phyloP scores from a whole-genome alignment of 1,139 yeast species.

The Blastobotrys apis region DNA sequence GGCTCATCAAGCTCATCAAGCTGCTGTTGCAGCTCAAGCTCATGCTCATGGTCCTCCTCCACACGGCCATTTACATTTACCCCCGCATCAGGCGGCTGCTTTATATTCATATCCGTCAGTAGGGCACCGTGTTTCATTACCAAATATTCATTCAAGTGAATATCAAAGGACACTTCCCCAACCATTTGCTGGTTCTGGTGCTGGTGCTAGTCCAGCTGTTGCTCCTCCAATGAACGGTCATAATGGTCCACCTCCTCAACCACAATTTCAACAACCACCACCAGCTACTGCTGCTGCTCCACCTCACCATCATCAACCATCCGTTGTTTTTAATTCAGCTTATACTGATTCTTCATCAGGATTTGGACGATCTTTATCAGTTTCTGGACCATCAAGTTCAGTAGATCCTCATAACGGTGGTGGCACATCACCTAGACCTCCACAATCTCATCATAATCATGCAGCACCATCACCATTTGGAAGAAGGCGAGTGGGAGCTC shows the following conservation, averaged over 20 bases:
- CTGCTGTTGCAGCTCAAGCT: no score
- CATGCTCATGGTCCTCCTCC: conserved; percentile 5
- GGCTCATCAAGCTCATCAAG: no score
- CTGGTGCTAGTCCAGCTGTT: not conserved
- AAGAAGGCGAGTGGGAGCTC: conserved; percentile 6
- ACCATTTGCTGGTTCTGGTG: not conserved
- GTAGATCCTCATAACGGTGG: conserved; percentile 26
- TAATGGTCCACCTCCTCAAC: conserved; percentile 10
- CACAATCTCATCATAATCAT: not conserved
- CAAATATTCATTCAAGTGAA: conserved; percentile 27
- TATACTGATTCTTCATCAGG: conserved; percentile 31
- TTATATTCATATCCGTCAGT: conserved; percentile 16
- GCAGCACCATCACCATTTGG: conserved; percentile 2
- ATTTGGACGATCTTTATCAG: conserved; percentile 29
- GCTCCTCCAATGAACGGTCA: conserved; percentile 1
- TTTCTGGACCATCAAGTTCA: conserved; percentile 19
- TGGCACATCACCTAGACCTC: conserved; percentile 10
- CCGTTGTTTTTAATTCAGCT: conserved; percentile 29
- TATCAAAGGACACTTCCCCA: conserved; percentile 9
- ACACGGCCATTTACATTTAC: conserved; percentile 14
- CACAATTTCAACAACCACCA: not conserved
- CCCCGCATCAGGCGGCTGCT: conserved; percentile 8
- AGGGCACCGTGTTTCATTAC: conserved; percentile 30
- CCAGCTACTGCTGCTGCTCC: conserved; percentile 5
- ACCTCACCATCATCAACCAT: conserved; percentile 12